phyloP scores from a whole-genome alignment of 805 yeast genomes.

The Metschnikowia shivogae region DNA sequence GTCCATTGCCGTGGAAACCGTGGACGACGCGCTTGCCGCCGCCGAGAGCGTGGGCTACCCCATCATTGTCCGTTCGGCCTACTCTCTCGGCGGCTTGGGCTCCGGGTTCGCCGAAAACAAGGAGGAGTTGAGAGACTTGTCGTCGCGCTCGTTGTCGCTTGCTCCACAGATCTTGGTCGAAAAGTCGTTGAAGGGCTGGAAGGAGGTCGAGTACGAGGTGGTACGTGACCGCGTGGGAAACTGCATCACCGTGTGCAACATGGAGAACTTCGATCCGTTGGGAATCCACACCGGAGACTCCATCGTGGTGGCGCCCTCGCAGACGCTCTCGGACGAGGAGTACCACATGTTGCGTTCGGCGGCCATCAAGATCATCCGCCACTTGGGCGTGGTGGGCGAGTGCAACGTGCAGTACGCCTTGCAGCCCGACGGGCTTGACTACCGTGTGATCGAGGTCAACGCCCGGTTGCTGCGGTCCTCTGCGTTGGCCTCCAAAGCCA shows the following conservation, averaged over 20 bases:
- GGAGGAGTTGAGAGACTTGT: conserved; percentile 77
- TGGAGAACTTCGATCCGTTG: conserved; percentile 98
- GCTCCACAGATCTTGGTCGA: conserved; percentile 96
- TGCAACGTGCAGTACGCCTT: conserved; percentile 97
- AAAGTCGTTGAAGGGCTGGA: conserved; percentile 98
- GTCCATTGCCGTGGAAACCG: conserved; percentile 90
- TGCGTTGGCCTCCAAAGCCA: conserved; percentile 96
- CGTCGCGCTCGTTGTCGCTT: conserved; percentile 82
- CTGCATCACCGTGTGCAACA: conserved; percentile 98
- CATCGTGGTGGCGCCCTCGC: conserved; percentile 98
- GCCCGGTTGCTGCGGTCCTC: conserved; percentile 97
- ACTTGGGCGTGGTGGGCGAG: conserved; percentile 97
- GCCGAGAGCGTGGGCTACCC: conserved; percentile 90
- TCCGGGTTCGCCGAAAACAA: conserved; percentile 91
- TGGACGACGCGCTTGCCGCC: conserved; percentile 90
- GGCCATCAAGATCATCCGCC: conserved; percentile 95
- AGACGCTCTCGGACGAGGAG: conserved; percentile 94
- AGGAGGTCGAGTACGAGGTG: conserved; percentile 97
- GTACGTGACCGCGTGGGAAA: conserved; percentile 94
- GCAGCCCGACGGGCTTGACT: conserved; percentile 93
- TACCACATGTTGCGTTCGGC: conserved; percentile 97
- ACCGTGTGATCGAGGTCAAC: conserved; percentile 94
- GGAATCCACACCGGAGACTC: conserved; percentile 99
- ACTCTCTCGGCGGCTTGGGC: conserved; percentile 95
- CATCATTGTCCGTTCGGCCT: conserved; percentile 95